These are phyloP conservation scores for Raddia guianensis DNA, from an alignment of 176 grass and related monocot species.

Conservation along the genomic window DNA sequence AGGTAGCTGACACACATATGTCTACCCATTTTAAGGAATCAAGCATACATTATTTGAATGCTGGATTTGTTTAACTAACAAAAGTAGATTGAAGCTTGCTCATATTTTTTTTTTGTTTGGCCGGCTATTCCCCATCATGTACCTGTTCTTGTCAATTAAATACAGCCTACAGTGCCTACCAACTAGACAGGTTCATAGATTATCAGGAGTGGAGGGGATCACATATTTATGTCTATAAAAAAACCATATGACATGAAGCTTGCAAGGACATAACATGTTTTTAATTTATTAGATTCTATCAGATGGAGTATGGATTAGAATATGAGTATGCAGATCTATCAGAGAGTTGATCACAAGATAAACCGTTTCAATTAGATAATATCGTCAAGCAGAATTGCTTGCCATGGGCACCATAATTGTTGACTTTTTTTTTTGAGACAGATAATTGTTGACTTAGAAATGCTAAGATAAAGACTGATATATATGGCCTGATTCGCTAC, in stretches of 20 bases:
- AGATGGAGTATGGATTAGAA: neutral
- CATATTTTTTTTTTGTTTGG: neutral
- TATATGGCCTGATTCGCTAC: neutral
- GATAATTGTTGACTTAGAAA: neutral
- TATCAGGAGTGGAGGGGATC: constrained; percentile 1
- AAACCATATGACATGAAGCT: neutral
- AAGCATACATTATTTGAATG: neutral
- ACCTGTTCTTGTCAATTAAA: constrained; percentile 4
- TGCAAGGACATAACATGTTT: neutral
- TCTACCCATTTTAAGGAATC: constrained; percentile 35
- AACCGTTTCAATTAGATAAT: neutral
- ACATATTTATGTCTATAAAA: neutral
- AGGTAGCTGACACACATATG: neutral
- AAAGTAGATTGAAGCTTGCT: neutral
- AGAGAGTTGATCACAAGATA: neutral
- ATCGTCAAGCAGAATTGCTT: neutral
- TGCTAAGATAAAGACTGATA: neutral
- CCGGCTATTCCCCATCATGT: neutral
- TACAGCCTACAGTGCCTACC: constrained; percentile 5
- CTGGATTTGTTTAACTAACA: constrained; percentile 19
- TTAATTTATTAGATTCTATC: constrained; percentile 22
- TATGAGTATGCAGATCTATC: constrained; percentile 1
- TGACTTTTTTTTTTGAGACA: too few species aligned
- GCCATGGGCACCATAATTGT: neutral
- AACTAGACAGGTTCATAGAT: neutral